These are phyloP conservation scores for Discostella pseudostelligera DNA, from an alignment of 108 stramenopile genomes.

Conservation along the genomic window DNA sequence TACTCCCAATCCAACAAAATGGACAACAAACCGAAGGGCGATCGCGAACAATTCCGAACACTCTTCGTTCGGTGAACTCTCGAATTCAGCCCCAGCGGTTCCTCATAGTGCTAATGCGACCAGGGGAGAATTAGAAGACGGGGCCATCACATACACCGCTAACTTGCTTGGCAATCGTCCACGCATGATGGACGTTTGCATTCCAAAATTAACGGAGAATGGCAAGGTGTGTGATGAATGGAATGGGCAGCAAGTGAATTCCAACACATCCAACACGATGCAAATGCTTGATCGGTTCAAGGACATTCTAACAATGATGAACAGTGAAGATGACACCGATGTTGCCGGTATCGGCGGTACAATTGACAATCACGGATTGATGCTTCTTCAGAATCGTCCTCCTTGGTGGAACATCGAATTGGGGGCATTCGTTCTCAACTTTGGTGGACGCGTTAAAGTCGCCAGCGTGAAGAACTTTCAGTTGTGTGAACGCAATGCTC, in stretches of 20 bases:
- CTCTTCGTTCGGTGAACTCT: not conserved
- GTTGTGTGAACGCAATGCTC: constrained; percentile 73
- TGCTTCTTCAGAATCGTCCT: constrained; percentile 79
- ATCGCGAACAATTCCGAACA: constrained; percentile 50
- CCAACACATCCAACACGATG: constrained; percentile 16
- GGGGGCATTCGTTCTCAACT: constrained; percentile 86
- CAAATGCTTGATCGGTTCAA: constrained; percentile 71
- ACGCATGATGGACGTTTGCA: constrained; percentile 88
- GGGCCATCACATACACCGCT: constrained; percentile 83
- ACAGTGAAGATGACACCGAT: constrained; percentile 17
- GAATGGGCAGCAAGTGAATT: constrained; percentile 45
- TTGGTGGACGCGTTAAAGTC: constrained; percentile 85
- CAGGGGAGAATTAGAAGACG: constrained; percentile 66
- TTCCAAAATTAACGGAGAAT: constrained; percentile 65
- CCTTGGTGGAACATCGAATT: constrained; percentile 91
- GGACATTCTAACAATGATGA: constrained; percentile 52
- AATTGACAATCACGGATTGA: constrained; percentile 59
- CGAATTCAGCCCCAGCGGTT: not conserved
- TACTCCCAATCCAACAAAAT: not conserved
- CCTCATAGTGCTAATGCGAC: not conserved
- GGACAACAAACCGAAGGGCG: constrained; percentile 57
- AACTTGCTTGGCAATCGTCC: constrained; percentile 85
- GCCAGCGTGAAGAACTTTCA: constrained; percentile 91
- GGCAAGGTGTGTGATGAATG: constrained; percentile 48
- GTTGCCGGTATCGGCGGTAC: constrained; percentile 17